Percentiles rank a stretch among this genome's conserved stretches.
These are phyloP conservation scores for Iris macrosiphon DNA, from an alignment of 106 monocot genomes.

Conservation along the genomic window DNA sequence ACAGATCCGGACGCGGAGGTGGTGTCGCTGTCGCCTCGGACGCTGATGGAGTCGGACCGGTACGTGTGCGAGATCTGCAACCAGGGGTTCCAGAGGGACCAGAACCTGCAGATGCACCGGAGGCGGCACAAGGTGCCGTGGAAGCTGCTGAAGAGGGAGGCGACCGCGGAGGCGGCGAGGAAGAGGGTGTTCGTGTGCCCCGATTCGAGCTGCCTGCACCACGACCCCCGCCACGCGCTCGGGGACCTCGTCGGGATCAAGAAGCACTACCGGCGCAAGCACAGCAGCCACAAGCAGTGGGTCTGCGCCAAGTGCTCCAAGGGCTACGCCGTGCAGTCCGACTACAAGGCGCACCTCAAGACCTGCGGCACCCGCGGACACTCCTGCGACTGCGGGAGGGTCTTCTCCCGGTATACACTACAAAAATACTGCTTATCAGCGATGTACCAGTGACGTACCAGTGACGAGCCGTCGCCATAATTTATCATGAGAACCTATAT, in stretches of 20 bases:
- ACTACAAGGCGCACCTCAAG: conserved; percentile 68
- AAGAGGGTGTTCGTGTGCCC: conserved; percentile 69
- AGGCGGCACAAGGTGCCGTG: conserved; percentile 94
- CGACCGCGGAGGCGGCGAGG: conserved; percentile 13
- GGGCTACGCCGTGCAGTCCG: conserved; percentile 63
- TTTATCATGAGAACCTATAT: background rate
- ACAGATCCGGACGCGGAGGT: conserved; percentile 95
- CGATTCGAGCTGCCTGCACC: conserved; percentile 60
- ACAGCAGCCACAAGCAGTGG: conserved; percentile 52
- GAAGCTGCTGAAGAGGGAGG: conserved; percentile 52
- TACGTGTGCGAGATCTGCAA: conserved; percentile 98
- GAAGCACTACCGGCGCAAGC: conserved; percentile 73
- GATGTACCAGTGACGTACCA: too few relatives aligned
- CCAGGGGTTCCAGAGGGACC: conserved; percentile 90
- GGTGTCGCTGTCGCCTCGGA: conserved; percentile 76
- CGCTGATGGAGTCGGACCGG: conserved; percentile 83
- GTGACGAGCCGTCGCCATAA: too few relatives aligned
- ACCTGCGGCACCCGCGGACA: conserved; percentile 93
- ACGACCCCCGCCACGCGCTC: conserved; percentile 61
- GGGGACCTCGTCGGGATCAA: conserved; percentile 74
- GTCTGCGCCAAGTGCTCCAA: conserved; percentile 50
- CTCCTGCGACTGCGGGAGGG: conserved; percentile 92
- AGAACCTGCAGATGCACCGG: conserved; percentile 97
- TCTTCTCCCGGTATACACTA: conserved; percentile 64
- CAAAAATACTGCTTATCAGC: too few relatives aligned